Percentiles rank a stretch among this genome's conserved stretches.
Evolutionary conservation across 371 early-diverging fungal species (phyloP).

Genomic region (Ordospora colligata): DNA sequence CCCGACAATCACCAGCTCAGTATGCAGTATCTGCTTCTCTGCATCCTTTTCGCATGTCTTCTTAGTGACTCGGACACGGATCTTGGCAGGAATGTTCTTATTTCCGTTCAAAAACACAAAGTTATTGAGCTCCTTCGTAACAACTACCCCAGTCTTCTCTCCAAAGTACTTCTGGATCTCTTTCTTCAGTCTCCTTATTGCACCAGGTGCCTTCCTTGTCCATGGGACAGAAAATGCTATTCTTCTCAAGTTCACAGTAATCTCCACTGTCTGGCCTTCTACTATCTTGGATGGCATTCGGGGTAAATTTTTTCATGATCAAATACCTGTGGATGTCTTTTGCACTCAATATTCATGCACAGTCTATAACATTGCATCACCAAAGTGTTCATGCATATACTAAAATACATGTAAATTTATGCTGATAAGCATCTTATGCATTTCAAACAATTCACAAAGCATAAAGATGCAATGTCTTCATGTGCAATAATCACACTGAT

Average conservation of each 20-base stretch:
- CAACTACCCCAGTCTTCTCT: constrained; percentile 13
- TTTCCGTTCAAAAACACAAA: constrained; percentile 24
- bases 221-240: constrained; percentile 26
- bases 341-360: no score
- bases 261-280: constrained; percentile 27
- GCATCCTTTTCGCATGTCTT: constrained; percentile 19
- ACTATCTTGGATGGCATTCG: constrained; percentile 23
- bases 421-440: no score
- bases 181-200: constrained; percentile 23
- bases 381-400: no score
- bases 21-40: constrained; percentile 19
- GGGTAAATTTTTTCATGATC: constrained; percentile 6
- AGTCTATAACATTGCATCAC: no score
- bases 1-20: constrained; percentile 30
- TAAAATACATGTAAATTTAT: no score
- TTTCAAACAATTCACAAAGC: no score
- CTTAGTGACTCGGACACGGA: constrained; percentile 36
- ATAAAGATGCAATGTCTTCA: no score
- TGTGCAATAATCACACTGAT: no score
- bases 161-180: constrained; percentile 28
- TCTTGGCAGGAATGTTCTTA: constrained; percentile 31
- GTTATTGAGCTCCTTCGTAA: constrained; percentile 36
- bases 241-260: constrained; percentile 37
- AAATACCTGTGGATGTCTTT: no score
- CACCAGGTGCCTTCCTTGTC: constrained; percentile 17